Evolutionary conservation across 2,329 filamentous ascomycete species (phyloP).

Genomic region (Lachnellula willkommii): DNA sequence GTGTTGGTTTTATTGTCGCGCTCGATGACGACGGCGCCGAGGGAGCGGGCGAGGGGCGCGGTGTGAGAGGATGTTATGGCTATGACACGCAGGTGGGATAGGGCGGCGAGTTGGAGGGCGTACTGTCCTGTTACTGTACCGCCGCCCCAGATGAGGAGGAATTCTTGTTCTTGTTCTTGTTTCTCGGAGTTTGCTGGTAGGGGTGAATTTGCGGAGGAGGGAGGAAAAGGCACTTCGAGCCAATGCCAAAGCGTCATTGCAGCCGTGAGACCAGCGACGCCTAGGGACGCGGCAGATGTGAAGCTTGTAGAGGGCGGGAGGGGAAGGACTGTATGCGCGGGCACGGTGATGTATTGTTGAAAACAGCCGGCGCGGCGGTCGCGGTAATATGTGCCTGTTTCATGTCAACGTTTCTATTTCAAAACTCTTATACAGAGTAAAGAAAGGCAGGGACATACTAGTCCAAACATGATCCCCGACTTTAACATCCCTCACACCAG

Average conservation of each 20-base stretch:
- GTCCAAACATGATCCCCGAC: constrained; percentile 27
- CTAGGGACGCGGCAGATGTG: constrained; percentile 35
- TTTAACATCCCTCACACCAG: constrained; percentile 11
- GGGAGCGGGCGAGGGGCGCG: constrained; percentile 23
- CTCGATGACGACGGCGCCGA: constrained; percentile 34
- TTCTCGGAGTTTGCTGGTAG: neutral
- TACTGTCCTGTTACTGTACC: constrained; percentile 39
- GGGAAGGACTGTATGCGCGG: constrained; percentile 37
- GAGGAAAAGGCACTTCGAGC: constrained; percentile 32
- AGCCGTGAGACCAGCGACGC: constrained; percentile 38
- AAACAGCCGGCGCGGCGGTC: constrained; percentile 39
- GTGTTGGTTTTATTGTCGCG: constrained; percentile 32
- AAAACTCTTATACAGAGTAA: constrained; percentile 16
- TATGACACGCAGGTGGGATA: constrained; percentile 34
- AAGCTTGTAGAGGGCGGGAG: constrained; percentile 33
- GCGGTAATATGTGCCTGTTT: constrained; percentile 38
- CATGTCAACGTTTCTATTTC: constrained; percentile 30
- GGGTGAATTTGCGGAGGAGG: neutral
- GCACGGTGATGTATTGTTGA: constrained; percentile 39
- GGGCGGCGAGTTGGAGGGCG: constrained; percentile 35
- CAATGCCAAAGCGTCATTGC: constrained; percentile 40
- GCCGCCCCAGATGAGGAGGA: constrained; percentile 38
- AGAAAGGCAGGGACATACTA: constrained; percentile 25
- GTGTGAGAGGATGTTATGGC: constrained; percentile 34
- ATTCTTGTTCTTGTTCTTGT: neutral